Evolutionary conservation across 2,329 filamentous ascomycete species (phyloP).

Genomic region (Diaporthe destruens): DNA sequence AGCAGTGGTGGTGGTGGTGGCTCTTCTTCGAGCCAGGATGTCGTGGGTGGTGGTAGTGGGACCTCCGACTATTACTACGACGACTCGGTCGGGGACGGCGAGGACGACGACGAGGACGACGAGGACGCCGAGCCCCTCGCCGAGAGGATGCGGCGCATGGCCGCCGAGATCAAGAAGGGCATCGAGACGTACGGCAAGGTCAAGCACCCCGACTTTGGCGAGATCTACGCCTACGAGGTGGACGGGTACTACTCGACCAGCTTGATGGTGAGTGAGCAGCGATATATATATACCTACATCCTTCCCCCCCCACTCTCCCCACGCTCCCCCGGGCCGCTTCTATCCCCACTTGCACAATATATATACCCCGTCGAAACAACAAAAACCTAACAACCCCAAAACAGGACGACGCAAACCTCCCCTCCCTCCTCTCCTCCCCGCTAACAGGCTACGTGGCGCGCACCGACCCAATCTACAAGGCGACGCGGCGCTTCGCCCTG

Average conservation of each 20-base stretch:
- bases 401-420: constrained; percentile 69
- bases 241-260: constrained; percentile 63
- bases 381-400: not conserved
- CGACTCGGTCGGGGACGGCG: not conserved
- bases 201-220: constrained; percentile 68
- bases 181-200: constrained; percentile 78
- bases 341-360: too few relatives aligned
- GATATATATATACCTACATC: not conserved
- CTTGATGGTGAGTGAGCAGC: constrained; percentile 43
- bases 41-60: not conserved
- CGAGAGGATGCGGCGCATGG: constrained; percentile 62
- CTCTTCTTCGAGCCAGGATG: not conserved
- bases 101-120: not conserved
- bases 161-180: constrained; percentile 72
- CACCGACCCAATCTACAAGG: constrained; percentile 69
- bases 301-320: too few relatives aligned
- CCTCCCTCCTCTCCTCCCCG: constrained; percentile 67
- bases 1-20: not conserved
- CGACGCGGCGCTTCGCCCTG: constrained; percentile 76
- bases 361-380: too few relatives aligned
- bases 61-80: not conserved
- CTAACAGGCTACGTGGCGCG: constrained; percentile 64
- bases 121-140: constrained; percentile 46
- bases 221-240: constrained; percentile 75
- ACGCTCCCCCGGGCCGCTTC: too few relatives aligned